These are phyloP conservation scores for Colletotrichum higginsianum DNA, from an alignment of 2,329 filamentous ascomycete genomes.

Conservation along the genomic window DNA sequence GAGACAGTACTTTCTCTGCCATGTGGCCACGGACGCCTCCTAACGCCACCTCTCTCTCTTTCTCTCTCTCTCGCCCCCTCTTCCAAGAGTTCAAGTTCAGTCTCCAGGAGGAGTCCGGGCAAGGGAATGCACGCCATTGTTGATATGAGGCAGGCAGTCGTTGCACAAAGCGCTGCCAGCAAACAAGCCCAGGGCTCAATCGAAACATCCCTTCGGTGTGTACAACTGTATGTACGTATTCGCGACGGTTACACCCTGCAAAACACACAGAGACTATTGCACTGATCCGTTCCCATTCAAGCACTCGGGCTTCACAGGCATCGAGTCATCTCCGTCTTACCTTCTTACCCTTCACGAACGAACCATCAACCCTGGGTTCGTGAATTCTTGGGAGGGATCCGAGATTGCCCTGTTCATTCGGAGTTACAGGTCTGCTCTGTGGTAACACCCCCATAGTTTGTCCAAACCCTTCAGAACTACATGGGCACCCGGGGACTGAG, in stretches of 20 bases:
- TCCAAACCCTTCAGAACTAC: neutral
- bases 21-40: constrained; percentile 22
- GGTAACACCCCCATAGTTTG: neutral
- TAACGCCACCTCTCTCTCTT: constrained; percentile 1
- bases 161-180: constrained; percentile 27
- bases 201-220: neutral
- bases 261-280: constrained; percentile 4
- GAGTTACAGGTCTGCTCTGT: neutral
- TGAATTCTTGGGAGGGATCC: neutral
- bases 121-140: constrained; percentile 28
- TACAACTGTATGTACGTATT: neutral
- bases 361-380: neutral
- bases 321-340: neutral
- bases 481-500: neutral
- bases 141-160: constrained; percentile 21
- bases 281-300: constrained; percentile 23
- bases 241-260: constrained; percentile 13
- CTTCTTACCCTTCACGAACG: neutral
- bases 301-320: constrained; percentile 16
- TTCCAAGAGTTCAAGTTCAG: too few relatives aligned
- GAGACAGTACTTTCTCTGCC: constrained; percentile 3
- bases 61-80: neutral
- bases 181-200: constrained; percentile 34
- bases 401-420: constrained; percentile 1
- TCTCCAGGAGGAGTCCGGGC: neutral